A percentile compares a stretch with the other conserved stretches of the same genome.
Conservation (phyloP, 805 yeast genomes). For the Wickerhamiella sergipiensis region DNA sequence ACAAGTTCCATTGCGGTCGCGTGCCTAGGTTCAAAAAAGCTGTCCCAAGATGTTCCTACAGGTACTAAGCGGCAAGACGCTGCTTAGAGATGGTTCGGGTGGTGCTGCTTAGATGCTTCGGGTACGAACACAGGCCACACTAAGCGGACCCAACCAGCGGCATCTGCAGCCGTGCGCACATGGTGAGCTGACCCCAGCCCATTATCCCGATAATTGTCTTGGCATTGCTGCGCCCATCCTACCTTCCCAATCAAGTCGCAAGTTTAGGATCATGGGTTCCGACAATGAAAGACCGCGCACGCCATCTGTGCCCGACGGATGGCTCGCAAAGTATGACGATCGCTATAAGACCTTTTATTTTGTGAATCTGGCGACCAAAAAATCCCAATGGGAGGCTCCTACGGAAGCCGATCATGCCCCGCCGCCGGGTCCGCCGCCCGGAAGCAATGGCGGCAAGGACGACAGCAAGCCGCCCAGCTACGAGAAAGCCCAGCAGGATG, state of each 20-base stretch:
- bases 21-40: too few relatives aligned
- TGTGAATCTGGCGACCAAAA: constrained; percentile 56
- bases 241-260: not conserved
- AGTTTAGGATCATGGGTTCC: not conserved
- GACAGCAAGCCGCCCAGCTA: constrained; percentile 7
- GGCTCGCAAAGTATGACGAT: constrained; percentile 27
- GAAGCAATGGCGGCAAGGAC: not conserved
- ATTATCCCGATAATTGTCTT: not conserved
- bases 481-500: not conserved
- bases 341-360: constrained; percentile 58
- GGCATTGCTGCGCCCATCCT: not conserved
- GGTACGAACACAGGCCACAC: too few relatives aligned
- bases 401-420: constrained; percentile 9
- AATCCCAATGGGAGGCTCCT: constrained; percentile 90
- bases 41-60: too few relatives aligned
- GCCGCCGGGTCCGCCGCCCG: constrained; percentile 16
- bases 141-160: too few relatives aligned
- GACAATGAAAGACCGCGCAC: constrained; percentile 8
- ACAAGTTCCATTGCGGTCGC: not conserved
- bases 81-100: too few relatives aligned
- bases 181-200: not conserved
- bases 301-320: constrained; percentile 22
- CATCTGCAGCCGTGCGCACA: not conserved
- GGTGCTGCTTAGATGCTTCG: not conserved
- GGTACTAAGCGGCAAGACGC: too few relatives aligned